These are phyloP conservation scores for Mycena venus DNA, from an alignment of 768 basidiomycete species.

Conservation along the genomic window DNA sequence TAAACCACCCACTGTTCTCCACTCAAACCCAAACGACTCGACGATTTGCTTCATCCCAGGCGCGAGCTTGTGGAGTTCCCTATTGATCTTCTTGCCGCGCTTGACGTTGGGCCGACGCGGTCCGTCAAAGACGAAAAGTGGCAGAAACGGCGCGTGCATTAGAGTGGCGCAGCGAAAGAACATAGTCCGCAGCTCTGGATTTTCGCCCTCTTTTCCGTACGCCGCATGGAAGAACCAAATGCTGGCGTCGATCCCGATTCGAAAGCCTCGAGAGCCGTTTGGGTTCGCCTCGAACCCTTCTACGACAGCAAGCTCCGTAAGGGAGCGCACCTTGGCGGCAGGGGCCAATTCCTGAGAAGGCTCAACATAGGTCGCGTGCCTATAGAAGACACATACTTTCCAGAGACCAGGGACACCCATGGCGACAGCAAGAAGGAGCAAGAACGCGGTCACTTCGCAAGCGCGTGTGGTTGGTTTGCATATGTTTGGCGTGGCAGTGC, in stretches of 20 bases:
- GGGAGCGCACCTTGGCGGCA: conserved; percentile 77
- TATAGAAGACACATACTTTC: conserved; percentile 20
- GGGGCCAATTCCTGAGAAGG: conserved; percentile 49
- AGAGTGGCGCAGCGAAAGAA: conserved; percentile 90
- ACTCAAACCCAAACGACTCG: conserved; percentile 85
- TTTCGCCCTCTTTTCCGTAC: conserved; percentile 84
- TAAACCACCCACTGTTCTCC: conserved; percentile 66
- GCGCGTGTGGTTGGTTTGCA: too few relatives aligned
- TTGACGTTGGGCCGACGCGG: conserved; percentile 87
- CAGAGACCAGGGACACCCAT: conserved; percentile 35
- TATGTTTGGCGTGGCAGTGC: too few relatives aligned
- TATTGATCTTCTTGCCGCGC: conserved; percentile 79
- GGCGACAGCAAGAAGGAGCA: too few relatives aligned
- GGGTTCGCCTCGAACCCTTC: conserved; percentile 83
- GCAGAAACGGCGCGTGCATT: conserved; percentile 83
- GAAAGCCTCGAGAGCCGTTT: conserved; percentile 76
- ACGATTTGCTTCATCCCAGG: conserved; percentile 85
- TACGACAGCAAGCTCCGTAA: conserved; percentile 80
- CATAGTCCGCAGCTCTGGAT: conserved; percentile 85
- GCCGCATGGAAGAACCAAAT: conserved; percentile 89
- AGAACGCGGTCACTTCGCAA: too few relatives aligned
- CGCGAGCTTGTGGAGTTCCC: conserved; percentile 72
- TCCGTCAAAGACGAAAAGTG: conserved; percentile 94
- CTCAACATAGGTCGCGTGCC: background rate
- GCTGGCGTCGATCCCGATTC: conserved; percentile 88